A percentile compares a stretch with the other conserved stretches of the same genome.
phyloP scores from a whole-genome alignment of 2,329 filamentous ascomycete species.

The Ceratocystiopsis sp. region DNA sequence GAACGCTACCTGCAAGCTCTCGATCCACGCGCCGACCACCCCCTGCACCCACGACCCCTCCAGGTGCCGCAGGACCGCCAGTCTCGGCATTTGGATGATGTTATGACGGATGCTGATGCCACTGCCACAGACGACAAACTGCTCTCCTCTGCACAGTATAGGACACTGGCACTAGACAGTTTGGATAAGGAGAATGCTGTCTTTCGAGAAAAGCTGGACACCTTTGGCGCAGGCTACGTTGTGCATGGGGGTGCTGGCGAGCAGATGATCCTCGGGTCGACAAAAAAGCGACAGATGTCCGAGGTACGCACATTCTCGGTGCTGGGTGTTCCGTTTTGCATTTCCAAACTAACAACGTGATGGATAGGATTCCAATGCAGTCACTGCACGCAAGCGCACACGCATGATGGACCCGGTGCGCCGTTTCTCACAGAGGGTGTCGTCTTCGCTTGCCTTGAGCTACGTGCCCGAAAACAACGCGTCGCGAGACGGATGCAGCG shows the following conservation, averaged over 20 bases:
- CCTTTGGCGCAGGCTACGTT: too few species aligned
- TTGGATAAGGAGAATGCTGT: conserved; percentile 4
- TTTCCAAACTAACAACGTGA: too few species aligned
- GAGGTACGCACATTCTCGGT: background rate
- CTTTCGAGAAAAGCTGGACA: background rate
- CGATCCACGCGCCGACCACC: conserved; percentile 7
- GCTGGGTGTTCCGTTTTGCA: too few species aligned
- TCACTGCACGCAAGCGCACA: conserved; percentile 5
- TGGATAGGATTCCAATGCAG: background rate
- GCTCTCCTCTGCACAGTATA: background rate
- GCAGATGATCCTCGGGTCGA: background rate
- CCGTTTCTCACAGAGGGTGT: conserved; percentile 8
- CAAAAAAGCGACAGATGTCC: conserved; percentile 5
- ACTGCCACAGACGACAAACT: background rate
- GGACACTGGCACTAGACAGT: conserved; percentile 1
- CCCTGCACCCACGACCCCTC: conserved; percentile 10
- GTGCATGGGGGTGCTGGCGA: background rate
- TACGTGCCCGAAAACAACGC: background rate
- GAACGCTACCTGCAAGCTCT: conserved; percentile 10
- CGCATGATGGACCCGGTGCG: conserved; percentile 7
- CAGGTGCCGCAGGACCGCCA: background rate
- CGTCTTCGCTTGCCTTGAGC: conserved; percentile 5
- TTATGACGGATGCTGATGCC: too few species aligned
- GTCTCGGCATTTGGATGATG: background rate
- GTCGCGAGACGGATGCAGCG: background rate